phyloP scores from a whole-genome alignment of 331 rosid genomes.

The Pyrus hybrid region DNA sequence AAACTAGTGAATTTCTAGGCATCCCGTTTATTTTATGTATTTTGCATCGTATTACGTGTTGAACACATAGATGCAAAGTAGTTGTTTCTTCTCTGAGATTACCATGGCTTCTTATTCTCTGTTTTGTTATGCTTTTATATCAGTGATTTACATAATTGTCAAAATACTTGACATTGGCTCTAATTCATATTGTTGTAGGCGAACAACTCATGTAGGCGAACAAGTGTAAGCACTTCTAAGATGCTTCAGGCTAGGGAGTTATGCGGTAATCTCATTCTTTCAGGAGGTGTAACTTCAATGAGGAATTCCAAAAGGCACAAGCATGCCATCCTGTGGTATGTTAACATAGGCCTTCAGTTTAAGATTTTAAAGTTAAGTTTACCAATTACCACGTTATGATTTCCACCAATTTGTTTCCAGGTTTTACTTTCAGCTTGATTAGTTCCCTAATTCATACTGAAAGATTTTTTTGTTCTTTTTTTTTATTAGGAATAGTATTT shows the following conservation, averaged over 20 bases:
- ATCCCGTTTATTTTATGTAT: not conserved
- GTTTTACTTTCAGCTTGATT: not conserved
- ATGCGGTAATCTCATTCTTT: constrained; percentile 48
- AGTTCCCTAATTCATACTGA: not conserved
- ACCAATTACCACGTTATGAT: not conserved
- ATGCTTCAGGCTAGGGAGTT: constrained; percentile 78
- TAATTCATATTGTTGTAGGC: constrained; percentile 26
- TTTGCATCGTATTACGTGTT: not conserved
- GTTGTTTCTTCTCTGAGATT: not conserved
- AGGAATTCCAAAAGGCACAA: constrained; percentile 53
- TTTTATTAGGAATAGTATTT: no score
- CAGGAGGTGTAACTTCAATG: constrained; percentile 48
- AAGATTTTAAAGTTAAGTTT: not conserved
- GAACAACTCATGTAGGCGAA: constrained; percentile 15
- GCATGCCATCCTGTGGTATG: constrained; percentile 63
- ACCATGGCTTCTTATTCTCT: not conserved
- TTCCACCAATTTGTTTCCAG: not conserved
- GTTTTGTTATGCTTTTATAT: not conserved
- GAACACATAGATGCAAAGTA: not conserved
- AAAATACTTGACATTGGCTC: not conserved
- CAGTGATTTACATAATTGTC: no score
- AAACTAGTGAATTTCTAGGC: not conserved
- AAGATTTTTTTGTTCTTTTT: not conserved
- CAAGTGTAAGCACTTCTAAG: constrained; percentile 32
- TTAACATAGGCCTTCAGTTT: not conserved